Percentiles rank a stretch among this genome's conserved stretches.
Conservation (phyloP, 2,329 filamentous ascomycete genomes). For the Chaetoscypha palmicola region DNA sequence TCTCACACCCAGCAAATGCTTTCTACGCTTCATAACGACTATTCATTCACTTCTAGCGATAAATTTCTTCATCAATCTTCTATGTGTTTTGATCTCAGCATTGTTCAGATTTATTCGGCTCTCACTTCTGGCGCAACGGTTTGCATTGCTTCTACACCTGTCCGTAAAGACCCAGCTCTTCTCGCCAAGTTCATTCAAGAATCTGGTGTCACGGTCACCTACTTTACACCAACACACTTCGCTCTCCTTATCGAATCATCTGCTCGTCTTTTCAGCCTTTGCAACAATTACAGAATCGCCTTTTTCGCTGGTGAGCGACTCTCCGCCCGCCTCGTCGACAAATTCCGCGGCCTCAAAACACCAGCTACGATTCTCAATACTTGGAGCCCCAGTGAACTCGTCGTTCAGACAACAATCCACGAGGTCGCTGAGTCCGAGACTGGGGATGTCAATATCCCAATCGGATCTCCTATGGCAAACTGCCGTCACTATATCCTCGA, state of each 20-base stretch:
- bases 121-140: conserved; percentile 2
- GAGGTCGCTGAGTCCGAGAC: not conserved
- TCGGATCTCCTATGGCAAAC: conserved; percentile 1
- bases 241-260: not conserved
- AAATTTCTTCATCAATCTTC: conserved; percentile 2
- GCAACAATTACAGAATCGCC: not conserved
- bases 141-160: not conserved
- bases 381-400: not conserved
- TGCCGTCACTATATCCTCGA: conserved; percentile 3
- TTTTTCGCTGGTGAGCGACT: conserved; percentile 1
- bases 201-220: not conserved
- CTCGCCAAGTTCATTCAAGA: not conserved
- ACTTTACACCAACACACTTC: not conserved
- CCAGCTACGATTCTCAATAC: conserved; percentile 4
- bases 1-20: conserved; percentile 1
- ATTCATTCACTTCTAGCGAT: conserved; percentile 4
- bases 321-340: not conserved
- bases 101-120: conserved; percentile 4
- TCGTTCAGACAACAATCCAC: conserved; percentile 1
- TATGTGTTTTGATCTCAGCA: conserved; percentile 1
- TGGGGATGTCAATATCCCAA: conserved; percentile 5
- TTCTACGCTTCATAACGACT: not conserved
- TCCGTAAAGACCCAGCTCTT: not conserved
- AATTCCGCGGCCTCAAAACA: conserved; percentile 1
- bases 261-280: not conserved